Conservation (phyloP, 75 land plant genomes). For the Pinus albicaulis region DNA sequence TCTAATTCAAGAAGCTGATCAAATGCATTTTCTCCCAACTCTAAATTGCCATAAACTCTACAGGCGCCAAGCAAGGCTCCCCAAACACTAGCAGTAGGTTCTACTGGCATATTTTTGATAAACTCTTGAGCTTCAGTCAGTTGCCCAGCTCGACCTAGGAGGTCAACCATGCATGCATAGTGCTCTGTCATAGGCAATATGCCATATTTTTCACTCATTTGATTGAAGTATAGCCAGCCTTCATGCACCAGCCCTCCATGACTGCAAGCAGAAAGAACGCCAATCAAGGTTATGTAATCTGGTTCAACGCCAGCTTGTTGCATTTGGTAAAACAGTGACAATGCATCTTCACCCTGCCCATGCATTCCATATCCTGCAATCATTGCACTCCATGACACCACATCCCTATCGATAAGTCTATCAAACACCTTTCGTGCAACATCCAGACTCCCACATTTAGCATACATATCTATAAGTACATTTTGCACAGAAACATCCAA, state of each 20-base stretch:
- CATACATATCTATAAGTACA: slow-evolving; percentile 21
- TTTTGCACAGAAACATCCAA: slow-evolving; percentile 8
- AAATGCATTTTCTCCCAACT: slow-evolving; percentile 13
- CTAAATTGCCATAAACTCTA: slow-evolving; percentile 16
- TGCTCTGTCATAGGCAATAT: slow-evolving; percentile 14
- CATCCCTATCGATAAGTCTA: not conserved
- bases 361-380: slow-evolving; percentile 14
- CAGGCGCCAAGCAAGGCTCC: slow-evolving; percentile 18
- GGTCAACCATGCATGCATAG: slow-evolving; percentile 21
- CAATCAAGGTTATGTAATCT: slow-evolving; percentile 13
- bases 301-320: slow-evolving; percentile 8
- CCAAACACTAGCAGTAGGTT: slow-evolving; percentile 16
- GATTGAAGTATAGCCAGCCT: slow-evolving; percentile 14
- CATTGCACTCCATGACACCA: slow-evolving; percentile 19
- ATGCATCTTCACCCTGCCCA: slow-evolving; percentile 9
- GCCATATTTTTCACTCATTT: slow-evolving; percentile 12
- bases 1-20: slow-evolving; percentile 7
- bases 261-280: slow-evolving; percentile 14
- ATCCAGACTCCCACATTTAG: slow-evolving; percentile 12
- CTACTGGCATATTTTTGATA: slow-evolving; percentile 16
- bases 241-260: slow-evolving; percentile 10
- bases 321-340: slow-evolving; percentile 11
- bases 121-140: slow-evolving; percentile 7
- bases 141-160: slow-evolving; percentile 18
- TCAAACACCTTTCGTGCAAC: slow-evolving; percentile 9